These are phyloP conservation scores for Cenchrus fungigraminus DNA, from an alignment of 176 grass and related monocot species.

Conservation along the genomic window DNA sequence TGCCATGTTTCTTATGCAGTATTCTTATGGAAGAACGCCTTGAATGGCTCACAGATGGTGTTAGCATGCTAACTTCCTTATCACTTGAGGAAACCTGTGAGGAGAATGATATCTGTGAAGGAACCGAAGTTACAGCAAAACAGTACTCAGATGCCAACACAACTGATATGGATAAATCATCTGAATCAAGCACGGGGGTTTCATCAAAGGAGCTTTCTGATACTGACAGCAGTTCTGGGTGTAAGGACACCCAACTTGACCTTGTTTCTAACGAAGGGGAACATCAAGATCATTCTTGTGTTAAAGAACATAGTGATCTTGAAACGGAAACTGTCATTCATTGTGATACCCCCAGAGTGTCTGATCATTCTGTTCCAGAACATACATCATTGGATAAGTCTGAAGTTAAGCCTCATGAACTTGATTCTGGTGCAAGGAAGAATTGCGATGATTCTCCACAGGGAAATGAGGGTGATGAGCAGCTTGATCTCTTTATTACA, in stretches of 20 bases:
- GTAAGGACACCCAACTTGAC: conserved; percentile 47
- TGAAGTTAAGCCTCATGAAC: conserved; percentile 31
- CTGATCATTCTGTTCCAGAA: conserved; percentile 45
- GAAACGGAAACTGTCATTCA: conserved; percentile 29
- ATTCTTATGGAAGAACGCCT: conserved; percentile 97
- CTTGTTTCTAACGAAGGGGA: conserved; percentile 35
- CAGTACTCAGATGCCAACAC: conserved; percentile 43
- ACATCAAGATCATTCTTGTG: conserved; percentile 36
- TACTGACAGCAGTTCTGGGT: conserved; percentile 33
- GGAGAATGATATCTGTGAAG: conserved; percentile 53
- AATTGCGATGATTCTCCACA: conserved; percentile 40
- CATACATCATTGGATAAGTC: conserved; percentile 32
- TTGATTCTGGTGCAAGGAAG: conserved; percentile 17
- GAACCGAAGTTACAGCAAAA: conserved; percentile 45
- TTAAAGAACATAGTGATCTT: conserved; percentile 36
- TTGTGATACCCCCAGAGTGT: conserved; percentile 16
- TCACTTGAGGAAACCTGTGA: conserved; percentile 64
- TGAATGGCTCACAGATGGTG: conserved; percentile 81
- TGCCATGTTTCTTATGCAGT: conserved; percentile 47
- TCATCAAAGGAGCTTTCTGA: conserved; percentile 45
- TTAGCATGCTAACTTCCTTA: conserved; percentile 78
- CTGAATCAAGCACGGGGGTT: conserved; percentile 51
- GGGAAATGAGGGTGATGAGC: conserved; percentile 45
- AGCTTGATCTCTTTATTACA: conserved; percentile 55
- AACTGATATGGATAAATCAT: conserved; percentile 44